Evolutionary conservation across 2,329 filamentous ascomycete species (phyloP).

Genomic region (Dothistroma pini): DNA sequence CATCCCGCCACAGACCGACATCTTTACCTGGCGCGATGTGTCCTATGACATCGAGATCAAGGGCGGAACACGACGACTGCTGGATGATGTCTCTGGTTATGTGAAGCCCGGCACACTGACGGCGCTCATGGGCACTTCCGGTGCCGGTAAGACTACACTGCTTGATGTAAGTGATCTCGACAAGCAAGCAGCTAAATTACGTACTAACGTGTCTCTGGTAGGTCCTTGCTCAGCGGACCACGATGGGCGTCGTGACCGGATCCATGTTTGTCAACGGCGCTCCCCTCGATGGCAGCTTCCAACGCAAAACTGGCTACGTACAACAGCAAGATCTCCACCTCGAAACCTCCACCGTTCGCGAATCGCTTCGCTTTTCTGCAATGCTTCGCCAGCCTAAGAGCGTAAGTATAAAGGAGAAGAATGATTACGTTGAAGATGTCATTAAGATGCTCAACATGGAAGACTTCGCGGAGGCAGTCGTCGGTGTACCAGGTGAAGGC

Average conservation of each 20-base stretch:
- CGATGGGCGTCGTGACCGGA: conserved; percentile 61
- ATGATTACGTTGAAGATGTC: conserved; percentile 60
- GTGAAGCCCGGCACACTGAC: conserved; percentile 49
- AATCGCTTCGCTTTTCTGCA: conserved; percentile 55
- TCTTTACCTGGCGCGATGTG: conserved; percentile 53
- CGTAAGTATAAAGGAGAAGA: conserved; percentile 56
- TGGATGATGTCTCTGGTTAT: conserved; percentile 54
- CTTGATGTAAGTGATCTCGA: conserved; percentile 41
- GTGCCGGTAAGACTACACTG: conserved; percentile 61
- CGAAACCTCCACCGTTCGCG: conserved; percentile 53
- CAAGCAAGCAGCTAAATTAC: background rate
- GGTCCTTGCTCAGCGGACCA: conserved; percentile 55
- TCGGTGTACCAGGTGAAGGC: conserved; percentile 60
- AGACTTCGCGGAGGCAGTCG: conserved; percentile 60
- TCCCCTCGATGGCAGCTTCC: conserved; percentile 55
- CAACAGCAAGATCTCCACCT: conserved; percentile 64
- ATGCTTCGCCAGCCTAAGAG: conserved; percentile 55
- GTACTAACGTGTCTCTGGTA: conserved; percentile 7
- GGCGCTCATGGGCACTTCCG: conserved; percentile 24
- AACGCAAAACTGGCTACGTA: conserved; percentile 64
- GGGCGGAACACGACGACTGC: conserved; percentile 48
- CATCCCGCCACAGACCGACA: conserved; percentile 41
- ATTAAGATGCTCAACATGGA: conserved; percentile 65
- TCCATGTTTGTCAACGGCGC: conserved; percentile 64
- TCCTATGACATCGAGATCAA: conserved; percentile 54